Conservation (phyloP, 805 yeast genomes). For the Jamesozyma rosinii region DNA sequence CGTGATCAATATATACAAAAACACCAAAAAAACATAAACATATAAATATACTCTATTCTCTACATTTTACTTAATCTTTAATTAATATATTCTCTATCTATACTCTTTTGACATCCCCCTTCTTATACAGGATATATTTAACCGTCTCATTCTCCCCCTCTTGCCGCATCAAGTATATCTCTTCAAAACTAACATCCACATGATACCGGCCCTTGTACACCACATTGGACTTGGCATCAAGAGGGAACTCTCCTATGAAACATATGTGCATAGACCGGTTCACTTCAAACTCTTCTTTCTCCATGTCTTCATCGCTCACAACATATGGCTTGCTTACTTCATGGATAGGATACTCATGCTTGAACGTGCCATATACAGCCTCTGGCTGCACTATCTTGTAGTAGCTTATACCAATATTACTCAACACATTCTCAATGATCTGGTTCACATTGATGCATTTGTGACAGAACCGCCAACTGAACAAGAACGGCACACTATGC, state of each 20-base stretch:
- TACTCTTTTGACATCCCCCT: too few relatives aligned
- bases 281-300: background rate
- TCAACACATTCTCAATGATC: slow-evolving; percentile 11
- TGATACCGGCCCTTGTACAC: slow-evolving; percentile 28
- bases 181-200: slow-evolving; percentile 24
- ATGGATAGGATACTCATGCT: slow-evolving; percentile 23
- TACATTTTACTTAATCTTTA: too few relatives aligned
- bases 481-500: slow-evolving; percentile 20
- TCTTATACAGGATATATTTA: slow-evolving; percentile 23
- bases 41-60: too few relatives aligned
- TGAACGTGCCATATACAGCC: slow-evolving; percentile 18
- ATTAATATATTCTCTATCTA: too few relatives aligned
- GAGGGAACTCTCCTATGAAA: slow-evolving; percentile 25
- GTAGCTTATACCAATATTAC: slow-evolving; percentile 18
- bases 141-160: slow-evolving; percentile 21
- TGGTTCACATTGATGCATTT: slow-evolving; percentile 16
- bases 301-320: slow-evolving; percentile 1
- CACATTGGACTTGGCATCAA: slow-evolving; percentile 14
- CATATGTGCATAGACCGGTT: slow-evolving; percentile 23
- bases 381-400: slow-evolving; percentile 22
- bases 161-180: slow-evolving; percentile 23
- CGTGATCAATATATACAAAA: too few relatives aligned
- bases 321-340: slow-evolving; percentile 9
- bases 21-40: too few relatives aligned
- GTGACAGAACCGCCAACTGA: slow-evolving; percentile 22